phyloP scores from a whole-genome alignment of 179 eudicot species.

The Silene coronaria region DNA sequence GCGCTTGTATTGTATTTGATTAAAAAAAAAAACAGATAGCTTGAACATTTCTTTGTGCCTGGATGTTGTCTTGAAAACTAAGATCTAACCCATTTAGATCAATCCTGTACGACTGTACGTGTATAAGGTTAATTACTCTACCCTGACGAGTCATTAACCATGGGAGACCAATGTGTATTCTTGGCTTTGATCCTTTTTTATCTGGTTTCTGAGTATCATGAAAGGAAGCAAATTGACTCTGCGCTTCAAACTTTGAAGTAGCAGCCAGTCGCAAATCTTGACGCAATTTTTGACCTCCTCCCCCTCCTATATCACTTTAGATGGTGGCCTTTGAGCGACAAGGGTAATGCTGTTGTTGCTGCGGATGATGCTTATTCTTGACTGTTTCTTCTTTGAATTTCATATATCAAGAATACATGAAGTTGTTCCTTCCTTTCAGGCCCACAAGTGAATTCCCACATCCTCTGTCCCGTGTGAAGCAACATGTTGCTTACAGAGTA shows the following conservation, averaged over 20 bases:
- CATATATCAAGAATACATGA: neutral
- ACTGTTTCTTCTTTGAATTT: too few species aligned
- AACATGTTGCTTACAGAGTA: constrained; percentile 65
- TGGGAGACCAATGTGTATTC: neutral
- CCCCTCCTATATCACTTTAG: too few species aligned
- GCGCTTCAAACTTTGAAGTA: too few species aligned
- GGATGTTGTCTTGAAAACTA: neutral
- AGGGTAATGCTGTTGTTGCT: too few species aligned
- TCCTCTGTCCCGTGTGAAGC: constrained; percentile 79
- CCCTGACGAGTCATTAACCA: neutral
- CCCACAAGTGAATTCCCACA: constrained; percentile 88
- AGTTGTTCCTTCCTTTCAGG: constrained; percentile 32
- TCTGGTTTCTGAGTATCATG: neutral
- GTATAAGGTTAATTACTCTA: neutral
- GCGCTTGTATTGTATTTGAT: neutral
- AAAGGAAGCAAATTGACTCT: too few species aligned
- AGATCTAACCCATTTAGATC: neutral
- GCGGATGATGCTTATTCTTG: too few species aligned
- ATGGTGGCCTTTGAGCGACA: too few species aligned
- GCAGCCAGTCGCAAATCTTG: too few species aligned
- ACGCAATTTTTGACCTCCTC: too few species aligned
- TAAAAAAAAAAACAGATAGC: neutral
- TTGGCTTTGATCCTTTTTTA: neutral
- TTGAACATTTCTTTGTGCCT: neutral
- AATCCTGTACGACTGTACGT: too few species aligned